Evolutionary conservation across 2,329 filamentous ascomycete species (phyloP).

Genomic region (Botrytis galanthina): DNA sequence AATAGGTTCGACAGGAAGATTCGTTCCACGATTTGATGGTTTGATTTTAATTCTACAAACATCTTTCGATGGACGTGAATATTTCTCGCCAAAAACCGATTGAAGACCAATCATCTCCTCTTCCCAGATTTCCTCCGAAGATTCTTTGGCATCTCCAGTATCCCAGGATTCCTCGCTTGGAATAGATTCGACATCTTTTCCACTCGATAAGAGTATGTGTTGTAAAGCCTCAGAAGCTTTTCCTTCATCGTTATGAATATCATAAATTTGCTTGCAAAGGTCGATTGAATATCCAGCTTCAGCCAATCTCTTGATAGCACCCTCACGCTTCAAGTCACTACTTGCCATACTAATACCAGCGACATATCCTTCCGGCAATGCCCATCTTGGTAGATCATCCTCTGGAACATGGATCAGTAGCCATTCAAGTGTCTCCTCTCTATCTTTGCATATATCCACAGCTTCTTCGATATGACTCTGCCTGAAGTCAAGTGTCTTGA

Average conservation of each 20-base stretch:
- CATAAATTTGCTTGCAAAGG: constrained; percentile 75
- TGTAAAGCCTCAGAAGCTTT: constrained; percentile 80
- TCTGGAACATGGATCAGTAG: constrained; percentile 94
- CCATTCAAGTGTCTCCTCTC: constrained; percentile 93
- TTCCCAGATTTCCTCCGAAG: constrained; percentile 69
- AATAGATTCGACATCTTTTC: constrained; percentile 38
- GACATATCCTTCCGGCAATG: constrained; percentile 85
- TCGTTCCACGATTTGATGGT: constrained; percentile 51
- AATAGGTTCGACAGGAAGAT: constrained; percentile 51
- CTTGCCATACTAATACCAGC: constrained; percentile 86
- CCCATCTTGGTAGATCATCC: constrained; percentile 92
- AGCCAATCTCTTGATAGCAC: constrained; percentile 76
- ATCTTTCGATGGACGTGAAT: constrained; percentile 56
- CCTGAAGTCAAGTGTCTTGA: constrained; percentile 81
- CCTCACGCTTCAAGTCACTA: constrained; percentile 76
- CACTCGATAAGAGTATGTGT: constrained; percentile 57
- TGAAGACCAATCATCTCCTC: constrained; percentile 83
- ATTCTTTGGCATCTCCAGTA: constrained; percentile 45
- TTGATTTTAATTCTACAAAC: constrained; percentile 70
- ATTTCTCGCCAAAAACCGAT: constrained; percentile 80
- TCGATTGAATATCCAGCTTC: constrained; percentile 83
- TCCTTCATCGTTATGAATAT: constrained; percentile 69
- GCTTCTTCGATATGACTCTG: constrained; percentile 87
- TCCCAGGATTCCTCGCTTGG: constrained; percentile 41
- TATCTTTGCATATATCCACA: constrained; percentile 80